A percentile compares a stretch with the other conserved stretches of the same genome.
Conservation (phyloP, 495 filamentous ascomycete species). For the Tetracladium setigerum region DNA sequence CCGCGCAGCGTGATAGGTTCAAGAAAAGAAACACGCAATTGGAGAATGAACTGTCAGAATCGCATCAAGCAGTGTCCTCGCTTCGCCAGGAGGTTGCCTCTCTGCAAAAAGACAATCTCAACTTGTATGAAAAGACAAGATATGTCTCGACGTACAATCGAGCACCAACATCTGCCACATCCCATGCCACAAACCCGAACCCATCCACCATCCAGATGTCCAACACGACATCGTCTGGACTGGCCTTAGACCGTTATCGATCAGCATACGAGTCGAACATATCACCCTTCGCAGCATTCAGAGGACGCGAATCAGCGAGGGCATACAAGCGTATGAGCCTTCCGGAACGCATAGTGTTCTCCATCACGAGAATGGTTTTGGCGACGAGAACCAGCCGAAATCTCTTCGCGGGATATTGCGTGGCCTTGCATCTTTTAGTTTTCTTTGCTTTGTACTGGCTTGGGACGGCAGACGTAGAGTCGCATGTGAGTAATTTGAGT, state of each 20-base stretch:
- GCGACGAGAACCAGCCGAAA: conserved; percentile 87
- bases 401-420: conserved; percentile 90
- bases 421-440: conserved; percentile 79
- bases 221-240: conserved; percentile 41
- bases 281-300: conserved; percentile 90
- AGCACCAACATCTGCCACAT: conserved; percentile 53
- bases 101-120: conserved; percentile 92
- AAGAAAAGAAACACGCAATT: conserved; percentile 91
- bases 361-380: conserved; percentile 81
- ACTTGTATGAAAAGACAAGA: conserved; percentile 95
- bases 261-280: conserved; percentile 92
- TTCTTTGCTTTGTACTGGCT: conserved; percentile 82
- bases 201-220: conserved; percentile 59
- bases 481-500: conserved; percentile 42
- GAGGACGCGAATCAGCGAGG: conserved; percentile 80
- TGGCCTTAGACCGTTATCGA: conserved; percentile 72
- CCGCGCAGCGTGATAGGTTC: conserved; percentile 95
- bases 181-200: conserved; percentile 67
- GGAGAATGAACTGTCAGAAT: conserved; percentile 81
- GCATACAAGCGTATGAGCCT: conserved; percentile 95
- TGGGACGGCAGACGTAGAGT: conserved; percentile 53
- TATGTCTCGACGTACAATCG: conserved; percentile 91
- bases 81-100: conserved; percentile 86
- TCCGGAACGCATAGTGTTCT: conserved; percentile 84
- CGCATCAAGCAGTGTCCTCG: conserved; percentile 73